Percentiles rank a stretch among this genome's conserved stretches.
Conservation (phyloP, 495 filamentous ascomycete species). For the Trichodelitschia bisporula region DNA sequence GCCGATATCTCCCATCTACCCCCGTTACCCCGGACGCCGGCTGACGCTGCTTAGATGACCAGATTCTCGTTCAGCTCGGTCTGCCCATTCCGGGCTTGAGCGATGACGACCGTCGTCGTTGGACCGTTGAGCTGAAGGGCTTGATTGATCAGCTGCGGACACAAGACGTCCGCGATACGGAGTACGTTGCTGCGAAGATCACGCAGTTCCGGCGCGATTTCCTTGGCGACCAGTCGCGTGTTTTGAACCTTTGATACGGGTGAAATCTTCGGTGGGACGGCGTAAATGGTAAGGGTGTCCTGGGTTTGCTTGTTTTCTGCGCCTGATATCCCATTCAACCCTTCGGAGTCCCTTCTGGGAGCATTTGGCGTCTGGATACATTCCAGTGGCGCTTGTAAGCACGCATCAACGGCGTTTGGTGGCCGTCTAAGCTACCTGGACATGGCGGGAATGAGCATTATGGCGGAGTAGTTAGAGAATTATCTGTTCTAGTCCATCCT, state of each 20-base stretch:
- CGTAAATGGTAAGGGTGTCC: no score
- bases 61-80: conserved; percentile 31
- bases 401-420: no score
- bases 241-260: conserved; percentile 16
- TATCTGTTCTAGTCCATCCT: no score
- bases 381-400: no score
- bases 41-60: conserved; percentile 28
- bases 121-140: conserved; percentile 47
- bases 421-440: no score
- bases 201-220: conserved; percentile 55
- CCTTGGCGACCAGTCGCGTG: conserved; percentile 24
- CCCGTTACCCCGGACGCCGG: conserved; percentile 18
- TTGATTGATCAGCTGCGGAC: conserved; percentile 44
- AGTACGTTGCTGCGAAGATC: conserved; percentile 57
- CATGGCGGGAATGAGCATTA: no score
- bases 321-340: no score
- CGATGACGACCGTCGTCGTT: conserved; percentile 43
- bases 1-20: not conserved
- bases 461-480: no score
- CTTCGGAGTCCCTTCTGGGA: no score
- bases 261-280: no score
- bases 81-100: conserved; percentile 41
- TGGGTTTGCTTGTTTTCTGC: no score
- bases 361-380: no score
- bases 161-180: conserved; percentile 45